phyloP scores from a whole-genome alignment of 306 rosid genomes.

The Adenanthera pavonina region DNA sequence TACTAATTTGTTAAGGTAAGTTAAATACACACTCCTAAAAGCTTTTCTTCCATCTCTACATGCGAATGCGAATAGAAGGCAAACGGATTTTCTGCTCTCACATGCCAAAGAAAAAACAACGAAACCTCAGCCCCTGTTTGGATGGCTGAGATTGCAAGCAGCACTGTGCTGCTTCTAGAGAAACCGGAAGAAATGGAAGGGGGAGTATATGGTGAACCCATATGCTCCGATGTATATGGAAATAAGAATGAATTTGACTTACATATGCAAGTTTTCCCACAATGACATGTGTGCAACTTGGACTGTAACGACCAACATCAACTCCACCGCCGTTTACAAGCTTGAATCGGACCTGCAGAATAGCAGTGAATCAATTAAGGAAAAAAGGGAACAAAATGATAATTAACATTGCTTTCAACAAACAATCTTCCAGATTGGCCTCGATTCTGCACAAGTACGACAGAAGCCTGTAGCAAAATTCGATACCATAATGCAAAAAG shows the following conservation, averaged over 20 bases:
- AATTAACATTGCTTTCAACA: background rate
- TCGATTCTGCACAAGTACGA: background rate
- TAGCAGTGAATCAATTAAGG: background rate
- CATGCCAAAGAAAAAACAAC: background rate
- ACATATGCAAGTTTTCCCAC: slow-evolving; percentile 71
- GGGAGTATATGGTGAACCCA: background rate
- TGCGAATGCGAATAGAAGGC: background rate
- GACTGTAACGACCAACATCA: slow-evolving; percentile 65
- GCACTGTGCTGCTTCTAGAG: background rate
- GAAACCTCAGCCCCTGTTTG: background rate
- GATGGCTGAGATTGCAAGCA: background rate
- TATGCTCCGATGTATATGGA: background rate
- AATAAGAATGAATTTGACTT: slow-evolving; percentile 16
- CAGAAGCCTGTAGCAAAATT: background rate
- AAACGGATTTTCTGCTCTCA: background rate
- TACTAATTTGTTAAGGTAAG: background rate
- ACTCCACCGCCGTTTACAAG: slow-evolving; percentile 78
- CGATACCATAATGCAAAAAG: too few species aligned
- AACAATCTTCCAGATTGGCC: background rate
- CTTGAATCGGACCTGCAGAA: slow-evolving; percentile 68
- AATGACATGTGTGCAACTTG: slow-evolving; percentile 75
- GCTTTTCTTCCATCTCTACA: background rate
- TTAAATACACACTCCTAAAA: background rate
- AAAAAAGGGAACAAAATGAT: background rate
- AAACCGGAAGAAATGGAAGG: background rate